Evolutionary conservation across 805 yeast species (phyloP).

Genomic region (Osmozyma mogii): DNA sequence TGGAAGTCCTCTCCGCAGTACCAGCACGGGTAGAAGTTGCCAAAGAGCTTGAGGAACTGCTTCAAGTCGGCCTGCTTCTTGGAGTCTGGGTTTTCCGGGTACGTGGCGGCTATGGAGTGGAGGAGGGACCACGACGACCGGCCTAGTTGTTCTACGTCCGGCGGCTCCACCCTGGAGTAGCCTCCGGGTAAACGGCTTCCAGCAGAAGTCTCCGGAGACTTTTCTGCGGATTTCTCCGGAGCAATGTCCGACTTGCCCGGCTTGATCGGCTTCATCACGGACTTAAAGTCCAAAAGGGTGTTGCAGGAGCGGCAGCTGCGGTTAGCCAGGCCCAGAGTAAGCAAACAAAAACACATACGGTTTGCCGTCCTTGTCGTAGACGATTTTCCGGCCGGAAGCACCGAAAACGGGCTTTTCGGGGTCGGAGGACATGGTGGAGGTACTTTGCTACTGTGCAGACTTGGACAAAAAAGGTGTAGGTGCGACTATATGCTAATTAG

Average conservation of each 20-base stretch:
- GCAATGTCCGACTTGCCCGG: conserved; percentile 3
- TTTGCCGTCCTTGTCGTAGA: conserved; percentile 84
- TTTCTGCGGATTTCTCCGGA: not conserved
- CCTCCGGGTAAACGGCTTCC: conserved; percentile 11
- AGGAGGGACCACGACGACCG: conserved; percentile 86
- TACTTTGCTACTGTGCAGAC: too few relatives aligned
- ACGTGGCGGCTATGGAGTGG: conserved; percentile 84
- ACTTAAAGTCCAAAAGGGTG: conserved; percentile 68
- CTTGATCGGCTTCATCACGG: conserved; percentile 32
- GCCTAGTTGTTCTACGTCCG: conserved; percentile 78
- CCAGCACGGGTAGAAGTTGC: conserved; percentile 88
- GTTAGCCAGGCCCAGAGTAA: conserved; percentile 5
- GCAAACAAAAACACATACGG: conserved; percentile 52
- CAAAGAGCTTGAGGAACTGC: conserved; percentile 61
- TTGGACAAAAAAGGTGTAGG: too few relatives aligned
- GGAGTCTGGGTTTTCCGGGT: conserved; percentile 61
- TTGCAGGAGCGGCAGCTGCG: conserved; percentile 82
- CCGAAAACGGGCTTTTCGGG: conserved; percentile 39
- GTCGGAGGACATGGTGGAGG: too few relatives aligned
- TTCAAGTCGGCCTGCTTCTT: conserved; percentile 64
- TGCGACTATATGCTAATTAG: too few relatives aligned
- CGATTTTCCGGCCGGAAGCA: conserved; percentile 55
- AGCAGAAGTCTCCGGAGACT: conserved; percentile 3
- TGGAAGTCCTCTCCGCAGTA: conserved; percentile 84
- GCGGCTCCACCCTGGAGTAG: conserved; percentile 58